These are phyloP conservation scores for Xylaria nigripes DNA, from an alignment of 495 filamentous ascomycete species.

Conservation along the genomic window DNA sequence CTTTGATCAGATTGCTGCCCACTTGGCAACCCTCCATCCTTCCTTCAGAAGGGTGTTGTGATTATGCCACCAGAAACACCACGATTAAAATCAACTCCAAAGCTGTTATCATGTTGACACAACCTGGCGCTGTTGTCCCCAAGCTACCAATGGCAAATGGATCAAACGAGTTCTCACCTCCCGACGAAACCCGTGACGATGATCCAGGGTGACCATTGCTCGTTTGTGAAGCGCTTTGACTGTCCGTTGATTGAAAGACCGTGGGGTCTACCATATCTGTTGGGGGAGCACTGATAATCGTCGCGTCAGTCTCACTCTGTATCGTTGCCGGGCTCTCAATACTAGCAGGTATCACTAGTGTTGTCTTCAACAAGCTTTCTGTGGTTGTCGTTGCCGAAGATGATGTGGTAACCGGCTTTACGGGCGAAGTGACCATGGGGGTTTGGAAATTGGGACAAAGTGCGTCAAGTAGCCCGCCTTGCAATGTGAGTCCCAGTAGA, in stretches of 20 bases:
- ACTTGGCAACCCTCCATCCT: background rate
- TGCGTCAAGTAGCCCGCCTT: constrained; percentile 26
- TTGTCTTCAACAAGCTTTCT: background rate
- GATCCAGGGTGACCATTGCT: background rate
- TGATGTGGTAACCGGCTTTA: constrained; percentile 12
- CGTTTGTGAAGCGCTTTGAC: background rate
- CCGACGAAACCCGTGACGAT: background rate
- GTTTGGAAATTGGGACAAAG: constrained; percentile 27
- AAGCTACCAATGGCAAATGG: background rate
- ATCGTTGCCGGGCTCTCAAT: background rate
- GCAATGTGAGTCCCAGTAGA: constrained; percentile 29
- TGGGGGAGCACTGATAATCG: background rate
- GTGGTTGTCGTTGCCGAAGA: constrained; percentile 8
- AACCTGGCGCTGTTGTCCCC: background rate
- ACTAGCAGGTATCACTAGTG: background rate
- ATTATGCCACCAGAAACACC: background rate
- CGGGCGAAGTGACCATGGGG: constrained; percentile 15
- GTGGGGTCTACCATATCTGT: background rate
- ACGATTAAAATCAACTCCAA: background rate
- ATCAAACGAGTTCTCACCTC: constrained; percentile 11
- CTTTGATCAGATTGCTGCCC: background rate
- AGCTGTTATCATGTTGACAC: background rate
- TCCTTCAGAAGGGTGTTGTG: background rate
- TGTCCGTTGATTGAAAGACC: background rate
- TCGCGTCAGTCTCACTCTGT: background rate